These are phyloP conservation scores for Xanthoceras sorbifolium DNA, from an alignment of 345 rosid genomes.

Conservation along the genomic window DNA sequence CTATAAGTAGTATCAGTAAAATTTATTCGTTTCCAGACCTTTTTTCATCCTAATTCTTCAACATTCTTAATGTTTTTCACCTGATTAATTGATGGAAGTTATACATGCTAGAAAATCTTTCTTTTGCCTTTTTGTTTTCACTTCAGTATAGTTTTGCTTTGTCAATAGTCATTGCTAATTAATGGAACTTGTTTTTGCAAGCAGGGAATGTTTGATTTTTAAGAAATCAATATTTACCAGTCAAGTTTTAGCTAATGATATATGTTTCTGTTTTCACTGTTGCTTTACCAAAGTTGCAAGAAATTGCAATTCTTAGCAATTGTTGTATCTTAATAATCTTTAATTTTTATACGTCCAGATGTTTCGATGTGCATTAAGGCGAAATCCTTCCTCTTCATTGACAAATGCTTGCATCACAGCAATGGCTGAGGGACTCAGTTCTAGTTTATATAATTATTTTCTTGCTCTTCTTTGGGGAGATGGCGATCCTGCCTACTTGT, in stretches of 20 bases:
- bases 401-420: constrained; percentile 83
- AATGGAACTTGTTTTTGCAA: neutral
- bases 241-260: neutral
- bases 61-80: neutral
- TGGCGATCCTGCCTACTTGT: constrained; percentile 41
- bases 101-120: neutral
- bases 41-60: neutral
- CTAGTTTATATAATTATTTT: constrained; percentile 68
- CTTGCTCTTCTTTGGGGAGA: constrained; percentile 88
- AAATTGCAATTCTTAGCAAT: neutral
- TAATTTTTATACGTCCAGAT: constrained; percentile 47
- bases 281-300: neutral
- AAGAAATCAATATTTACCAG: neutral
- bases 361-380: constrained; percentile 75
- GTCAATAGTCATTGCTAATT: constrained; percentile 3
- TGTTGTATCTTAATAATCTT: constrained; percentile 5
- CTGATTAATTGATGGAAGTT: neutral
- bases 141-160: neutral
- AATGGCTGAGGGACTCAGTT: constrained; percentile 81
- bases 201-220: neutral
- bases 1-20: neutral
- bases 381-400: constrained; percentile 77
- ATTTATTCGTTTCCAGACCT: neutral
- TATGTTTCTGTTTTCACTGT: neutral
- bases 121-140: neutral